Evolutionary conservation across 2,329 filamentous ascomycete genomes (phyloP).

Genomic region (Stylonectria norvegica): DNA sequence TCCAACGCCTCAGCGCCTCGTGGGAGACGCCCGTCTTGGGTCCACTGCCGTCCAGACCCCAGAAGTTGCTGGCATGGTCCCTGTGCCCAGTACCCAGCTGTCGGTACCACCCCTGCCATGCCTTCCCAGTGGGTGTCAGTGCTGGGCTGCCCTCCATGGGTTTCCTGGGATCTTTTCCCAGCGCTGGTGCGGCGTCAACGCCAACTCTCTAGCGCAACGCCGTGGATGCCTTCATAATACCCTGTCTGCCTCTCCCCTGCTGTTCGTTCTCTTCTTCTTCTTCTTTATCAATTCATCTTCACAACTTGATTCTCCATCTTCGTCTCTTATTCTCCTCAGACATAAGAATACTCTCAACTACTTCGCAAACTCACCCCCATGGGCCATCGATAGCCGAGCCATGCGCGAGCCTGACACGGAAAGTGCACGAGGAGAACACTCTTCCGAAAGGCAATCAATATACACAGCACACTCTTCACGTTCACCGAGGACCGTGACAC

Average conservation of each 20-base stretch:
- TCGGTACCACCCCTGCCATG: slow-evolving; percentile 18
- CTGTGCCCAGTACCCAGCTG: slow-evolving; percentile 22
- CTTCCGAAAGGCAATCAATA: no score
- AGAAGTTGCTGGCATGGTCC: slow-evolving; percentile 17
- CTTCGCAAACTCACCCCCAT: slow-evolving; percentile 11
- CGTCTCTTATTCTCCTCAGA: not conserved
- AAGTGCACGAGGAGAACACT: slow-evolving; percentile 11
- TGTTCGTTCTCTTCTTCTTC: slow-evolving; percentile 5
- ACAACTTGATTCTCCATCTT: slow-evolving; percentile 6
- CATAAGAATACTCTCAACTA: not conserved
- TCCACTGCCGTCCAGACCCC: slow-evolving; percentile 16
- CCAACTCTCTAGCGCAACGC: slow-evolving; percentile 27
- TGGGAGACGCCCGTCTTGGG: slow-evolving; percentile 16
- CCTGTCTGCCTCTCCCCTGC: slow-evolving; percentile 18
- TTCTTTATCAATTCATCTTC: slow-evolving; percentile 4
- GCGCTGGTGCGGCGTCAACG: slow-evolving; percentile 27
- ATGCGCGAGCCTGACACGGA: slow-evolving; percentile 25
- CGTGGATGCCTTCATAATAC: slow-evolving; percentile 30
- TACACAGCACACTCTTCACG: no score
- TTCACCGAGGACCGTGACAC: no score
- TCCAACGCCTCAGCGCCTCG: not conserved
- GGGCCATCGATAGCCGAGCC: slow-evolving; percentile 17
- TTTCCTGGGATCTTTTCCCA: slow-evolving; percentile 20
- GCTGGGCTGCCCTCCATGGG: slow-evolving; percentile 7
- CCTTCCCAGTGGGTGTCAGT: slow-evolving; percentile 4